These are phyloP conservation scores for Darksidea phi DNA, from an alignment of 495 filamentous ascomycete genomes.

Conservation along the genomic window DNA sequence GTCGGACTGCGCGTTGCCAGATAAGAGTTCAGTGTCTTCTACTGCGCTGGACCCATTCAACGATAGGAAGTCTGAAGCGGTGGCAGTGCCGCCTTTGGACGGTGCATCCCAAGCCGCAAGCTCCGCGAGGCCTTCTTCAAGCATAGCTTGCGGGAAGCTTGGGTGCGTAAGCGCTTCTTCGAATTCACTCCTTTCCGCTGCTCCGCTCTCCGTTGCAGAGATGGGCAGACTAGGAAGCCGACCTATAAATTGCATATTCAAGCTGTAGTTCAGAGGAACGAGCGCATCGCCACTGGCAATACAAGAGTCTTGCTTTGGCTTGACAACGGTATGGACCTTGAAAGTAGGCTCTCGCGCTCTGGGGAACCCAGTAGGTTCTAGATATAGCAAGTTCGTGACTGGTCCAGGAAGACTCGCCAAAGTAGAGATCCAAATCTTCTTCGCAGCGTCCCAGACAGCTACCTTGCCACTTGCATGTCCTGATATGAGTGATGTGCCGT, in stretches of 20 bases:
- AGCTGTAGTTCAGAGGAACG: conserved; percentile 65
- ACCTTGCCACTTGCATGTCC: conserved; percentile 80
- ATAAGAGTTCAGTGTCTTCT: background rate
- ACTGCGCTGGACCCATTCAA: background rate
- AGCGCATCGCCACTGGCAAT: conserved; percentile 41
- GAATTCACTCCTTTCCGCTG: conserved; percentile 39
- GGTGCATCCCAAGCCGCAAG: conserved; percentile 43
- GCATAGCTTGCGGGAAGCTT: conserved; percentile 52
- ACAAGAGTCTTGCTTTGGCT: conserved; percentile 60
- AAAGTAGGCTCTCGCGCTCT: conserved; percentile 43
- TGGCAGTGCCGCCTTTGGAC: conserved; percentile 4
- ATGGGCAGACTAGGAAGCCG: conserved; percentile 15
- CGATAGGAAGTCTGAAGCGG: conserved; percentile 40
- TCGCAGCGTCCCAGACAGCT: conserved; percentile 74
- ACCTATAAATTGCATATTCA: conserved; percentile 61
- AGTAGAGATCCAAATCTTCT: conserved; percentile 58
- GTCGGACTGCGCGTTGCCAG: background rate
- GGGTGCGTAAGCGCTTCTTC: conserved; percentile 53
- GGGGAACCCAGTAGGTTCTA: conserved; percentile 62
- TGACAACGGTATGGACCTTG: conserved; percentile 62
- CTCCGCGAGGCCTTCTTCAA: conserved; percentile 58
- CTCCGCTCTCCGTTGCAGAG: conserved; percentile 14
- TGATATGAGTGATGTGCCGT: conserved; percentile 75
- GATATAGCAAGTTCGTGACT: conserved; percentile 72
- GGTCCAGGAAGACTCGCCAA: conserved; percentile 70